Evolutionary conservation across 768 basidiomycete genomes (phyloP).

Genomic region (Serendipita sp.): DNA sequence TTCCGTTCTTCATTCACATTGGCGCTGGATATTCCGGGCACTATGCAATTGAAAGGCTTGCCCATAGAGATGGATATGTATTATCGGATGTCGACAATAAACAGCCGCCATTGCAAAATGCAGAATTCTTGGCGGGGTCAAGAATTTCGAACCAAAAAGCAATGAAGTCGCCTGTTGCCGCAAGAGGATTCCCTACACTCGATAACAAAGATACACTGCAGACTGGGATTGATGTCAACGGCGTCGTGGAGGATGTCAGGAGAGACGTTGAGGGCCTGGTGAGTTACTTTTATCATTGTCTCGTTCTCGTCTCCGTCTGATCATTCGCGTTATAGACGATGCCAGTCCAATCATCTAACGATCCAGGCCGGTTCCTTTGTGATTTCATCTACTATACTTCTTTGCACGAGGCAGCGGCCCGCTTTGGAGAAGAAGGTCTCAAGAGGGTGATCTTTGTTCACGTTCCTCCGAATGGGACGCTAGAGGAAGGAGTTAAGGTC

Average conservation of each 20-base stretch:
- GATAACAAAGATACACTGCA: conserved; percentile 19
- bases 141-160: neutral
- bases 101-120: neutral
- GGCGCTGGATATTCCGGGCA: conserved; percentile 52
- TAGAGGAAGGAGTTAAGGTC: neutral
- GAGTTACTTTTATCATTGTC: neutral
- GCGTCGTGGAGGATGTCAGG: conserved; percentile 40
- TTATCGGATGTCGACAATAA: conserved; percentile 49
- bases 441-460: conserved; percentile 13
- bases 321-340: neutral
- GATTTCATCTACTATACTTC: conserved; percentile 69
- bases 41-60: conserved; percentile 45
- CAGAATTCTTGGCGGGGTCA: neutral
- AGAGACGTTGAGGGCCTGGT: conserved; percentile 24
- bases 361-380: conserved; percentile 60
- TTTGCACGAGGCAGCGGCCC: conserved; percentile 33
- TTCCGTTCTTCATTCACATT: conserved; percentile 56
- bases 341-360: conserved; percentile 48
- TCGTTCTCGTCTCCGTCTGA: neutral
- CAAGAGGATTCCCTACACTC: neutral
- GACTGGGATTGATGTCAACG: conserved; percentile 45
- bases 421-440: conserved; percentile 5
- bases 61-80: conserved; percentile 51
- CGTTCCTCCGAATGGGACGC: conserved; percentile 9
- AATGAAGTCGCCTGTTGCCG: neutral